phyloP scores from a whole-genome alignment of 371 early-diverging fungal genomes.

The Mucor ambiguus region DNA sequence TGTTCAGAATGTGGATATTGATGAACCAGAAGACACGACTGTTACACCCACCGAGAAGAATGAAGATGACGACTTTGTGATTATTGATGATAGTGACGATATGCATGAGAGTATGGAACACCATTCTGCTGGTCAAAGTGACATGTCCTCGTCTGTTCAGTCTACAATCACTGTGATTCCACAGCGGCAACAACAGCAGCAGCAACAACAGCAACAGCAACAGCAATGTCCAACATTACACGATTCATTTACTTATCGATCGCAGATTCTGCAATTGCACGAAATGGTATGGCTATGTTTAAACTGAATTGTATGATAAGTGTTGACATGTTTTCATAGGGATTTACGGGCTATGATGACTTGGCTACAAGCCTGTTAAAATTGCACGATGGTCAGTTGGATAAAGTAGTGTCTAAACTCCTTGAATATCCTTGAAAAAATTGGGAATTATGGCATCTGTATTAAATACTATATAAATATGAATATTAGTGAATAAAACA shows the following conservation, averaged over 20 bases:
- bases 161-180: slow-evolving; percentile 7
- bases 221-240: background rate
- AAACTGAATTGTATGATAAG: background rate
- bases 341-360: slow-evolving; percentile 37
- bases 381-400: slow-evolving; percentile 30
- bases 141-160: background rate
- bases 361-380: slow-evolving; percentile 30
- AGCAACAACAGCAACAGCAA: background rate
- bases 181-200: background rate
- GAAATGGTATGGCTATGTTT: slow-evolving; percentile 35
- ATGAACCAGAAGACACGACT: background rate
- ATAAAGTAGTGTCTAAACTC: slow-evolving; percentile 33
- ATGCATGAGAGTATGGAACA: background rate
- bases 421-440: slow-evolving; percentile 23
- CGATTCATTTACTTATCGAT: slow-evolving; percentile 9
- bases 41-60: background rate
- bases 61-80: slow-evolving; percentile 12
- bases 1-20: background rate
- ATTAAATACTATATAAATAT: background rate
- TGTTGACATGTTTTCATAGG: slow-evolving; percentile 19
- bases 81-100: slow-evolving; percentile 3
- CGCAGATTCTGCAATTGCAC: slow-evolving; percentile 35
- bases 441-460: background rate
- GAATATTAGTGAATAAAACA: background rate
- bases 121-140: background rate